These are phyloP conservation scores for Sordariomycetes sp. DNA, from an alignment of 2,329 filamentous ascomycete genomes.

Conservation along the genomic window DNA sequence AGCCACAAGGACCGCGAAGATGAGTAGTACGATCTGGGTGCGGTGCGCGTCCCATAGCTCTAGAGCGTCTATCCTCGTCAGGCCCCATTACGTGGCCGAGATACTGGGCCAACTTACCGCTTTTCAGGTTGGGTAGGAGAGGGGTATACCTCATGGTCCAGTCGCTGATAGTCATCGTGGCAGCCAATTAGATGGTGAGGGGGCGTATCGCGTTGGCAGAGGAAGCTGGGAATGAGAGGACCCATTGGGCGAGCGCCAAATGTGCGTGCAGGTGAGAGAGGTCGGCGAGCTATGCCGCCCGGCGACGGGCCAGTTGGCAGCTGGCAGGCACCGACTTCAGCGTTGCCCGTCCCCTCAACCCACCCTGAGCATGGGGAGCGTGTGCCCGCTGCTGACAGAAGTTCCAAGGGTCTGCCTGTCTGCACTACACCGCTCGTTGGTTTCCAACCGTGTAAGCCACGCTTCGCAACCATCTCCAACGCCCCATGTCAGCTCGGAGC, in stretches of 20 bases:
- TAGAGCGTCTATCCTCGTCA: constrained; percentile 17
- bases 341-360: no score
- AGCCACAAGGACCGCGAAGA: constrained; percentile 21
- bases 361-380: no score
- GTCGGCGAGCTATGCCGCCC: no score
- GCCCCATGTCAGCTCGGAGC: no score
- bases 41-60: constrained; percentile 33
- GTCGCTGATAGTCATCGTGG: not conserved
- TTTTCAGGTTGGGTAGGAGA: not conserved
- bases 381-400: no score
- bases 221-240: not conserved
- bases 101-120: not conserved
- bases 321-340: no score
- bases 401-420: no score
- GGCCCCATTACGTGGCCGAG: not conserved
- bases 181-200: not conserved
- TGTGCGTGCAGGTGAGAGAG: not conserved
- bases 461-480: no score
- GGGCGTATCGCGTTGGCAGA: not conserved
- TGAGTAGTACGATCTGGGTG: constrained; percentile 25
- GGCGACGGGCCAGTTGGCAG: no score
- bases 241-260: not conserved
- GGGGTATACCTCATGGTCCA: not conserved
- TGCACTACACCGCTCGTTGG: no score
- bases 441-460: no score